Evolutionary conservation across 306 rosid genomes (phyloP), one percentile per base, ranked within the genome.

Genomic region (Prunus mume): DNA sequence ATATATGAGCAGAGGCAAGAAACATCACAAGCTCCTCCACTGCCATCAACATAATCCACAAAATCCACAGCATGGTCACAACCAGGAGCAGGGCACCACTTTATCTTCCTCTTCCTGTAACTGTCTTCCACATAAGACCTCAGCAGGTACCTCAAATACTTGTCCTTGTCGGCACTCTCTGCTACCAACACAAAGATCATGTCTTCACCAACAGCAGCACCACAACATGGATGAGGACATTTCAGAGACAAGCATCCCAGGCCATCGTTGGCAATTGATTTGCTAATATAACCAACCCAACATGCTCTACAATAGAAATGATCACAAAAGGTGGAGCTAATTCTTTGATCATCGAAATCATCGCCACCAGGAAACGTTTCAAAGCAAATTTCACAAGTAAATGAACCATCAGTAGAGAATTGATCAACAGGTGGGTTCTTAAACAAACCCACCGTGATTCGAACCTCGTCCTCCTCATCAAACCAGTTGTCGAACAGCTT

Each of bases 31-130:
- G 81, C 83, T 30, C 83, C 89, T 20, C 86, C 85, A 74, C 74
- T 71, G 38, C 87, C 90, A 57, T 88, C 93, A 65, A 84, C 87
- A 79, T 34, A 34, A 34, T 34, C 41, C 41, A 34, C 41, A 34
- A 86, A 92, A 76, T 81, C 83, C 28, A 88, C 91, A 6, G 92
- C 97, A 72, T 80, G 69, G 14, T 92, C 92, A 70, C 97, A 92
- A 55, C 91, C 96, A 1, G 97, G 93, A 50, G 96, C 96, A 76
- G 97, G 97, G 76, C 97, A 92, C 97, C 96, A 92, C 84, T 88
- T 92, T 78, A 91, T 92, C 93, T 92, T 69, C 88, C 88, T 87
- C 88, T 74, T 88, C 88, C 80, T 49, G 46, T 76, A 76, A 70
- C 69, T 84, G 12, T 90, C 96, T 82, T 92, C 97, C 25, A 92